These are phyloP conservation scores for Saccharomycopsis capsularis DNA, from an alignment of 805 yeast species.

Conservation along the genomic window DNA sequence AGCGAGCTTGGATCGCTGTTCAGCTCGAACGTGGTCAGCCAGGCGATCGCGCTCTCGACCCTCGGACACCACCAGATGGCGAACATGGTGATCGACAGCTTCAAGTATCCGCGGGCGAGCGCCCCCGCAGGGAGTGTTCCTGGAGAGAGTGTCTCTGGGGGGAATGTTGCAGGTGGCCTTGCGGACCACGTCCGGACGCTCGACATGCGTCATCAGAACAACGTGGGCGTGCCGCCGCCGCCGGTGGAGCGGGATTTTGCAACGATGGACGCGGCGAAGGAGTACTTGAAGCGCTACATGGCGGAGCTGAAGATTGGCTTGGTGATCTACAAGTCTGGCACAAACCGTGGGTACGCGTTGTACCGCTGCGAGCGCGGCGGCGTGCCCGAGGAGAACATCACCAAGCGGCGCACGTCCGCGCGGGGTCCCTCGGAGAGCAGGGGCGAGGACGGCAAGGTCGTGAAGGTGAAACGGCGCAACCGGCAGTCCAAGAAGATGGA, in stretches of 20 bases:
- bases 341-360: slow-evolving; percentile 22
- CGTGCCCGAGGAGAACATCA: slow-evolving; percentile 18
- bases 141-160: background rate
- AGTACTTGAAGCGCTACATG: slow-evolving; percentile 19
- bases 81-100: background rate
- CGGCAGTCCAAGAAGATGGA: slow-evolving; percentile 16
- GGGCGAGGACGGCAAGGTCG: background rate
- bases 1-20: background rate
- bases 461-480: slow-evolving; percentile 9
- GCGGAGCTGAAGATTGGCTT: slow-evolving; percentile 14
- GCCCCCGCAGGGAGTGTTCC: no score
- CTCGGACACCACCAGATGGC: slow-evolving; percentile 7
- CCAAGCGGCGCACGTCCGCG: slow-evolving; percentile 11
- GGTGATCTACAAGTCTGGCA: slow-evolving; percentile 21
- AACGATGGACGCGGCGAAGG: slow-evolving; percentile 20
- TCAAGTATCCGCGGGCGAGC: slow-evolving; percentile 1
- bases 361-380: slow-evolving; percentile 23
- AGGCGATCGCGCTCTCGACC: slow-evolving; percentile 12
- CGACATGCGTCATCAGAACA: background rate
- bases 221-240: slow-evolving; percentile 1
- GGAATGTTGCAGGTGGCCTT: background rate
- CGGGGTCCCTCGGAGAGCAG: slow-evolving; percentile 5
- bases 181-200: background rate
- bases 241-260: slow-evolving; percentile 19
- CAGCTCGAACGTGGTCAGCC: slow-evolving; percentile 3